These are phyloP conservation scores for Glutinoglossum americanum DNA, from an alignment of 495 filamentous ascomycete genomes.

Conservation along the genomic window DNA sequence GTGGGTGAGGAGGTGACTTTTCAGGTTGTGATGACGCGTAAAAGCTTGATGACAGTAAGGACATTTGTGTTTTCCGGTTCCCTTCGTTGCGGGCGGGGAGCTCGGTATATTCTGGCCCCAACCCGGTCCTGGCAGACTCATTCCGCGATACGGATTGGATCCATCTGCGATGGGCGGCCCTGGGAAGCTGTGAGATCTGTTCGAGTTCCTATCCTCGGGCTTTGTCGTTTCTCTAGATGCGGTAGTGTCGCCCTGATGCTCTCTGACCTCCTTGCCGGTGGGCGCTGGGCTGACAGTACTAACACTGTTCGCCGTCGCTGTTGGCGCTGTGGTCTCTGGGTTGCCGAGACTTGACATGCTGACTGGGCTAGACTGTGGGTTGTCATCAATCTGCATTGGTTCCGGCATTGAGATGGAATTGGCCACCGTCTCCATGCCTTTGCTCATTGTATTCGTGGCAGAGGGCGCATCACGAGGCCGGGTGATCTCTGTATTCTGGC, in stretches of 20 bases:
- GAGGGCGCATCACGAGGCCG: conserved; percentile 11
- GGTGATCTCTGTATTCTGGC: conserved; percentile 9
- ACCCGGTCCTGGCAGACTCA: conserved; percentile 55
- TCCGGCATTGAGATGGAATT: conserved; percentile 8
- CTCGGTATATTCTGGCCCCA: conserved; percentile 37
- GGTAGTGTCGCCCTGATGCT: not conserved
- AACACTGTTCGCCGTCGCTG: conserved; percentile 1
- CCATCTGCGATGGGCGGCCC: not conserved
- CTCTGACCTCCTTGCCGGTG: not conserved
- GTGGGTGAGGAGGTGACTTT: conserved; percentile 92
- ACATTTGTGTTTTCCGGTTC: conserved; percentile 56
- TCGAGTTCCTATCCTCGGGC: not conserved
- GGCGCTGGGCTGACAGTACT: not conserved
- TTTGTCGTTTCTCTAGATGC: not conserved
- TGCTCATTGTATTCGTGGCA: conserved; percentile 10
- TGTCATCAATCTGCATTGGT: conserved; percentile 6
- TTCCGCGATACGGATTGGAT: conserved; percentile 25
- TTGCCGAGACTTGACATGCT: conserved; percentile 12
- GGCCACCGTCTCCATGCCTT: conserved; percentile 8
- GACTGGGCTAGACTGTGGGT: conserved; percentile 12
- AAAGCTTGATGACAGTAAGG: conserved; percentile 92
- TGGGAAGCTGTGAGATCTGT: not conserved
- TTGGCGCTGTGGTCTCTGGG: conserved; percentile 6
- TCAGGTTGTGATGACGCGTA: conserved; percentile 95
- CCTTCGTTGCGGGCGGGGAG: conserved; percentile 46